These are phyloP conservation scores for Piper longum DNA, from an alignment of 164 flowering plant genomes.

Conservation along the genomic window DNA sequence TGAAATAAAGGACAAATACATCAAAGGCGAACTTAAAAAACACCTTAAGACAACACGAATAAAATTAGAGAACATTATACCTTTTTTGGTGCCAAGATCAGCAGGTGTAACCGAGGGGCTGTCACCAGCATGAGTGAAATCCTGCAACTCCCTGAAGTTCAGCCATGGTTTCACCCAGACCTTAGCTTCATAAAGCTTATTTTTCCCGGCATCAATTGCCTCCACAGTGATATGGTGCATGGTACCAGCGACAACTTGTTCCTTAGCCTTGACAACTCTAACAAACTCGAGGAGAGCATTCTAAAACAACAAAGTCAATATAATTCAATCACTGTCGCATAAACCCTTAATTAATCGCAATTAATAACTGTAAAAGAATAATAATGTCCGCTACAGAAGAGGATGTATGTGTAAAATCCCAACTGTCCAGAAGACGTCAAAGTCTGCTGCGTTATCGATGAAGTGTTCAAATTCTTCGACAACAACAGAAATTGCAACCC, in stretches of 20 bases:
- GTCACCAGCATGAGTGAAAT: constrained; percentile 32
- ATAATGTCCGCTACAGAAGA: no score
- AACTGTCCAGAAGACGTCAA: no score
- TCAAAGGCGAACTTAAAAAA: background rate
- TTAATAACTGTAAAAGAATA: no score
- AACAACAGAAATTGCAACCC: no score
- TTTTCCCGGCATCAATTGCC: constrained; percentile 55
- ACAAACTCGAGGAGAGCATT: constrained; percentile 49
- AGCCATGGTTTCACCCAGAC: constrained; percentile 81
- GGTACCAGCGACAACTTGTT: constrained; percentile 65
- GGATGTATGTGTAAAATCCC: no score
- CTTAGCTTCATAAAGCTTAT: constrained; percentile 60
- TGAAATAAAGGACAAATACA: no score
- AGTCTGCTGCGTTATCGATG: no score
- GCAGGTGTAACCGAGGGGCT: constrained; percentile 23
- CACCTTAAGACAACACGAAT: background rate
- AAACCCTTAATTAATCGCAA: background rate
- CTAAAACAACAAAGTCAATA: constrained; percentile 13
- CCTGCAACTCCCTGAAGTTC: constrained; percentile 62
- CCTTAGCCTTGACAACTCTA: constrained; percentile 54
- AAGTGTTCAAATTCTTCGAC: no score
- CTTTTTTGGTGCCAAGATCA: constrained; percentile 49
- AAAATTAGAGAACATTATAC: constrained; percentile 9
- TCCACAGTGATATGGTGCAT: constrained; percentile 58
- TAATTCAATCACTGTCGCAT: background rate